Conservation (phyloP, 495 filamentous ascomycete genomes). For the Cryomyces antarcticus region DNA sequence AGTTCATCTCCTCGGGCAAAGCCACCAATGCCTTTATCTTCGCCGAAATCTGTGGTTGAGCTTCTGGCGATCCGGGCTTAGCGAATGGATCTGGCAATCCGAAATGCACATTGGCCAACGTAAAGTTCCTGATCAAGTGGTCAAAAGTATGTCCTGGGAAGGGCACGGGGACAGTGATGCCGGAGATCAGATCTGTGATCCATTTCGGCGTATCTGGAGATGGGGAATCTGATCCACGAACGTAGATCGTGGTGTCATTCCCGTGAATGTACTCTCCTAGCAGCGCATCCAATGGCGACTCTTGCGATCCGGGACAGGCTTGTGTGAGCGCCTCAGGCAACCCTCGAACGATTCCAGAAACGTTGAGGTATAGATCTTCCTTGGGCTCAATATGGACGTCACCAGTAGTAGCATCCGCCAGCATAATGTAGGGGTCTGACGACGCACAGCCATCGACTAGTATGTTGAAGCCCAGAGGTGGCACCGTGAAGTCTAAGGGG, state of each 20-base stretch:
- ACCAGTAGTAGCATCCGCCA: conserved; percentile 56
- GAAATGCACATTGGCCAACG: conserved; percentile 66
- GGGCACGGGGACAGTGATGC: conserved; percentile 63
- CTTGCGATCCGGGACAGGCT: conserved; percentile 49
- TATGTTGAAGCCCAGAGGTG: conserved; percentile 63
- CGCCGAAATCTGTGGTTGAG: conserved; percentile 61
- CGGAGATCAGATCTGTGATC: conserved; percentile 60
- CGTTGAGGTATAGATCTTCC: conserved; percentile 41
- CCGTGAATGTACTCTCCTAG: conserved; percentile 67
- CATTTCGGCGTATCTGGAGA: conserved; percentile 48
- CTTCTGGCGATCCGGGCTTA: conserved; percentile 49
- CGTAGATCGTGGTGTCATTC: conserved; percentile 51
- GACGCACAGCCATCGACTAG: conserved; percentile 57
- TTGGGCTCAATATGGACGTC: conserved; percentile 43
- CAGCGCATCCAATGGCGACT: conserved; percentile 71
- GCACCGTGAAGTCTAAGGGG: conserved; percentile 51
- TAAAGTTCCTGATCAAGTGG: conserved; percentile 67
- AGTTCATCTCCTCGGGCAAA: conserved; percentile 69
- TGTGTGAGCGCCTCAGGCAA: conserved; percentile 50
- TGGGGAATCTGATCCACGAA: conserved; percentile 55
- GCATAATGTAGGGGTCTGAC: conserved; percentile 38
- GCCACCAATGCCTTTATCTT: conserved; percentile 54
- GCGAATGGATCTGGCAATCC: conserved; percentile 58
- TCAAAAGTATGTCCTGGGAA: conserved; percentile 66
- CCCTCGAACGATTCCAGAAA: conserved; percentile 43